Evolutionary conservation across 2,329 filamentous ascomycete genomes (phyloP).

Genomic region (Coniochaeta pulveracea): DNA sequence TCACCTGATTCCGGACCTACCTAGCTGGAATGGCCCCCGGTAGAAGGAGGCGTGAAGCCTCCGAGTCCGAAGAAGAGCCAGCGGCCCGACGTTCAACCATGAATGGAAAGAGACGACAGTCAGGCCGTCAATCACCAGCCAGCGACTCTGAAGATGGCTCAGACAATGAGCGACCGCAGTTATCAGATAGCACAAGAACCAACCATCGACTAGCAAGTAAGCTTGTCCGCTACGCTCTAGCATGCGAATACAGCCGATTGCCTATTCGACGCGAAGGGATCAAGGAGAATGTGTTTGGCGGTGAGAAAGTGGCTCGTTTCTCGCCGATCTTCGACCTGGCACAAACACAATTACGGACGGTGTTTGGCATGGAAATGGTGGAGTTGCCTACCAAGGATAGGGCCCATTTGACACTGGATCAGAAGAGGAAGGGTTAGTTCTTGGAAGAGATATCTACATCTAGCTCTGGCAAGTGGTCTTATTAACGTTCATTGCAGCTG

Average conservation of each 20-base stretch:
- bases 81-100: too few relatives aligned
- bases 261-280: slow-evolving; percentile 52
- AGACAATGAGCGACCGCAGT: too few relatives aligned
- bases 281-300: slow-evolving; percentile 33
- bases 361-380: slow-evolving; percentile 88
- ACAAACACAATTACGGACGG: slow-evolving; percentile 55
- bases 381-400: slow-evolving; percentile 78
- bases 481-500: slow-evolving; percentile 14
- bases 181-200: slow-evolving; percentile 13
- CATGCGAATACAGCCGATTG: slow-evolving; percentile 52
- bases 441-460: slow-evolving; percentile 2
- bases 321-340: slow-evolving; percentile 66
- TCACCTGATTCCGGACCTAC: too few relatives aligned
- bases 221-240: slow-evolving; percentile 56
- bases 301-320: slow-evolving; percentile 32
- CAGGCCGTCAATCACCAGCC: too few relatives aligned
- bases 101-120: too few relatives aligned
- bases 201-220: slow-evolving; percentile 49
- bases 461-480: slow-evolving; percentile 4
- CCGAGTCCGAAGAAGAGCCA: too few relatives aligned
- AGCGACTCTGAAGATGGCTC: slow-evolving; percentile 12
- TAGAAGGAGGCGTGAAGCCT: too few relatives aligned
- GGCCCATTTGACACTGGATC: slow-evolving; percentile 53
- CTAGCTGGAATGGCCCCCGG: too few relatives aligned
- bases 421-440: slow-evolving; percentile 58